These are phyloP conservation scores for Pseudopediastrum boryanum DNA, from an alignment of 139 green algal species.

Conservation along the genomic window DNA sequence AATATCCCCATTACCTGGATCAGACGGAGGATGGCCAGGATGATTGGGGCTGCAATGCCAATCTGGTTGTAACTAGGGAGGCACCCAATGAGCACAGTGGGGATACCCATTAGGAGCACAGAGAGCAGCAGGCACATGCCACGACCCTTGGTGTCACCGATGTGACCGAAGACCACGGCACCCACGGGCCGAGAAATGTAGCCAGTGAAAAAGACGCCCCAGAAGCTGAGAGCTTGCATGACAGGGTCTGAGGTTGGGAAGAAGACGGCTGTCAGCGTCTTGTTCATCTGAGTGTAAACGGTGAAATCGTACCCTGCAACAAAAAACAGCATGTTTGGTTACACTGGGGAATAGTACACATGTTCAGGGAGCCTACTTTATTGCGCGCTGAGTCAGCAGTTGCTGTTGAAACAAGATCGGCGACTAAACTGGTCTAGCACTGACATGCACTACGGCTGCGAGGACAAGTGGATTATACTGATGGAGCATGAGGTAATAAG, in stretches of 20 bases:
- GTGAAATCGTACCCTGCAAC: neutral
- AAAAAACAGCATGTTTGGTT: neutral
- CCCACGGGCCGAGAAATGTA: conserved; percentile 2
- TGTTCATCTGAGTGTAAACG: conserved; percentile 36
- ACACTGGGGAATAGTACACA: too few species aligned
- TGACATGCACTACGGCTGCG: neutral
- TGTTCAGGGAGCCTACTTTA: neutral
- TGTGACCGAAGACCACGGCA: conserved; percentile 43
- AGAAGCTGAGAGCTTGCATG: conserved; percentile 33
- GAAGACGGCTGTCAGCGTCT: conserved; percentile 28
- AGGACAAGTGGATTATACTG: neutral
- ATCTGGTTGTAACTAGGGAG: conserved; percentile 19
- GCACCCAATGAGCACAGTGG: conserved; percentile 31
- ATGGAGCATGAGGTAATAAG: neutral
- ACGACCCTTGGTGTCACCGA: conserved; percentile 40
- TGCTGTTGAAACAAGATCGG: neutral
- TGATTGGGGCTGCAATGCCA: conserved; percentile 22
- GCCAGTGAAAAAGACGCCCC: conserved; percentile 28
- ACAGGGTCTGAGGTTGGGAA: conserved; percentile 8
- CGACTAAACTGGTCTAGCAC: neutral
- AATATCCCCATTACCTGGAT: too few species aligned
- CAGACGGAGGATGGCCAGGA: conserved; percentile 26
- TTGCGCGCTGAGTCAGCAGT: neutral
- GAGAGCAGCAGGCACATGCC: conserved; percentile 31
- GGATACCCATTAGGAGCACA: conserved; percentile 29